Evolutionary conservation across 2,329 filamentous ascomycete genomes (phyloP), one percentile per base, ranked within the genome.

Genomic region (Thielaviopsis populi): DNA sequence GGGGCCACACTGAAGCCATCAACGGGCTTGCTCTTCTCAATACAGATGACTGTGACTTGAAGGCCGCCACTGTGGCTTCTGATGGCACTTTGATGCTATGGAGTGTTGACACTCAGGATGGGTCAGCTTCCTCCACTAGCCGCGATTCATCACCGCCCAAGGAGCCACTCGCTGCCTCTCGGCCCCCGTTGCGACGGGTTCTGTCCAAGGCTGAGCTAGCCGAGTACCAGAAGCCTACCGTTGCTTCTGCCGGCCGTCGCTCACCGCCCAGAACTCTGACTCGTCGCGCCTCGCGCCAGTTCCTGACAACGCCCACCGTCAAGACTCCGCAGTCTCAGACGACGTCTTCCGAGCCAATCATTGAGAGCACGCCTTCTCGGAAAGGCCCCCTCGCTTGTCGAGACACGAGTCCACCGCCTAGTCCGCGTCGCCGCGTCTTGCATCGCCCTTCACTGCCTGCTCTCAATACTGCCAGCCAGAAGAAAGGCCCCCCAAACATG

Each of bases 1-100:
- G 91, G 83, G 94, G 94, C 0, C 94, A 99, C 69, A 96, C 91
- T 0, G 91, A 96, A 71, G 88, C 91, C 8, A 90, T 99, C 68
- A 95, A 89, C 61, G 91, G 91, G 66, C 84, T 95, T 19, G 82
- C 87, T 3, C 75, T 96, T 19, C 73, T 92, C 11, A 82, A 87
- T 63, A 78, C 78, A 7, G 77, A 79, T 0, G 80, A 82, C 17
- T 76, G 78, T 17, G 75, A 76, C 30, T 80, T 81, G 62, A 80
- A 79, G 66, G 75, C 90, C 50, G 81, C 92, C 62, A 91, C 86
- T 68, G 87, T 88, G 40, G 89, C 87, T 1, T 83, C 87, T 4
- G 89, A 94, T 72, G 88, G 88, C 1, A 89, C 88, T 0, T 85
- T 92, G 68, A 91, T 92, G 87, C 83, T 91, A 33, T 94, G 89